phyloP scores from a whole-genome alignment of 2,329 filamentous ascomycete genomes.

The Fusarium gaditjirri region DNA sequence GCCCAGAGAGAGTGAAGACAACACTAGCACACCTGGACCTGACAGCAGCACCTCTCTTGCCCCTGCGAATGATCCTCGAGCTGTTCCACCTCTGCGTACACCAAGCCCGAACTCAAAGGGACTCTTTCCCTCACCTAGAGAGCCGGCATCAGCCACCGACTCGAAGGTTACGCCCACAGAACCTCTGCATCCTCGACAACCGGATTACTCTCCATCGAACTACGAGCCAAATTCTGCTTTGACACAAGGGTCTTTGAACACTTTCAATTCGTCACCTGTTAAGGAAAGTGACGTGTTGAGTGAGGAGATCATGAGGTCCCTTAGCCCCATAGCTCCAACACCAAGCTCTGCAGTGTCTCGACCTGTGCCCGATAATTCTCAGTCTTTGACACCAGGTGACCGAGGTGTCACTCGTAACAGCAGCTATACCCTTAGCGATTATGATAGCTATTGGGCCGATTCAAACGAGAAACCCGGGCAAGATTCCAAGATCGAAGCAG shows the following conservation, averaged over 20 bases:
- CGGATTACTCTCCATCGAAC: conserved; percentile 48
- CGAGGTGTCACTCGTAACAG: conserved; percentile 59
- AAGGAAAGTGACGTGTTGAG: conserved; percentile 77
- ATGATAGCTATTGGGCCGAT: conserved; percentile 73
- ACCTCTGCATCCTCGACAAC: conserved; percentile 57
- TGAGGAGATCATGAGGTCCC: conserved; percentile 78
- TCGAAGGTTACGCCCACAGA: conserved; percentile 55
- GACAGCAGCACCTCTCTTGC: conserved; percentile 4
- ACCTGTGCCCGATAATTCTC: conserved; percentile 24
- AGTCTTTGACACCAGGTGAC: conserved; percentile 31
- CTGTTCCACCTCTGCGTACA: conserved; percentile 49
- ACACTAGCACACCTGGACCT: neutral
- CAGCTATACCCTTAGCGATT: conserved; percentile 72
- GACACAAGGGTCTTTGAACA: conserved; percentile 59
- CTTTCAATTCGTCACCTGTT: conserved; percentile 62
- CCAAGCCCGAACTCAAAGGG: conserved; percentile 45
- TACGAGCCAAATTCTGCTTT: conserved; percentile 52
- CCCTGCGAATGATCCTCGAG: conserved; percentile 36
- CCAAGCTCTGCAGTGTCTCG: conserved; percentile 22
- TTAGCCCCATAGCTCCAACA: conserved; percentile 61
- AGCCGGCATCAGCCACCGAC: conserved; percentile 1
- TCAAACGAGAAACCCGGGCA: conserved; percentile 31
- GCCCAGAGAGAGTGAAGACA: neutral
- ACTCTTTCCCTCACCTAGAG: conserved; percentile 14
- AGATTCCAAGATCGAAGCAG: conserved; percentile 1